Evolutionary conservation across 1,284 basidiomycete genomes (phyloP), one percentile per base, ranked within the genome.

Genomic region (Tilletia setariae): DNA sequence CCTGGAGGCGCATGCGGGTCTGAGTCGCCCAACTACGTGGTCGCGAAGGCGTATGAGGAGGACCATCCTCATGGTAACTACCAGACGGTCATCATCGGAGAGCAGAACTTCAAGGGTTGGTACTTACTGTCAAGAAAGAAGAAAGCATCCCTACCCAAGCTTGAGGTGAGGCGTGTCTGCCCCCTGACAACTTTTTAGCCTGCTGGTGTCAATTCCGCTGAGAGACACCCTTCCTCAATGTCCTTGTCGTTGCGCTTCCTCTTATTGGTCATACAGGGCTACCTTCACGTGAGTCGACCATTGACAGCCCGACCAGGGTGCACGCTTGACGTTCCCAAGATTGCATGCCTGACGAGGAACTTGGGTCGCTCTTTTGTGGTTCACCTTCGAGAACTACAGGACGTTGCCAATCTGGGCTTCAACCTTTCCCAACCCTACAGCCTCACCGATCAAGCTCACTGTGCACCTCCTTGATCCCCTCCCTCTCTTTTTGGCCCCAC

Each of bases 351-450:
- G n/a, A n/a, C n/a, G n/a, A n/a, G n/a, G n/a, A n/a, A n/a, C n/a
- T n/a, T n/a, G n/a, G n/a, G n/a, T n/a, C n/a, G n/a, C n/a, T n/a
- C n/a, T n/a, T n/a, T n/a, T n/a, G 23, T 6, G 32, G 32, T 28
- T 30, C n/a, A 13, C 11, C n/a, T 51, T 21, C 49, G 15, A 16
- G 49, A 59, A 21, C 53, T 59, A 21, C 25, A 59, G 53, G 53
- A 59, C 53, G 19, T 59, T 30, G 53, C 53, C 53, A 28, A 15
- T 8, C 53, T 59, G 53, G 53, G 53, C 16, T 59, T 25, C 28
- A 30, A 59, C 53, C 23, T 59, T 13, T 6, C n/a, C 1, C 25
- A 59, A 30, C 53, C 53, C 7, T 59, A 59, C 53, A 30, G 23
- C 23, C 53, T 59, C 23, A 28, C 53, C 8, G 53, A 59, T 8